Evolutionary conservation across 1,139 yeast species (phyloP).

Genomic region (Arxiozyma telluris): DNA sequence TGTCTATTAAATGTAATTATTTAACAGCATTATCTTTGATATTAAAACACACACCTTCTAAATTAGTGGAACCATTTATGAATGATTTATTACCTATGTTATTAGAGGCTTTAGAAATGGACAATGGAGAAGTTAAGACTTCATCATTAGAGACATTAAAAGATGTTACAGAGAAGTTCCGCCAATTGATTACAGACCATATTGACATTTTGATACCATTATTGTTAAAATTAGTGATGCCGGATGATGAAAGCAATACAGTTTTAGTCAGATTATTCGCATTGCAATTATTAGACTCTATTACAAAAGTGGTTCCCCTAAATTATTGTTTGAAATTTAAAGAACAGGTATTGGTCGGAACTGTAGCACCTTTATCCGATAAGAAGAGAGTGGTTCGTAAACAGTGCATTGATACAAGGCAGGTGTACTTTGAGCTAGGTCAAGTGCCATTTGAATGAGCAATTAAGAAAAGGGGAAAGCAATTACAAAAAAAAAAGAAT

Average conservation of each 20-base stretch:
- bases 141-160: constrained; percentile 52
- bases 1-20: constrained; percentile 38
- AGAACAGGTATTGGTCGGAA: constrained; percentile 39
- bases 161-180: constrained; percentile 46
- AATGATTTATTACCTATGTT: constrained; percentile 59
- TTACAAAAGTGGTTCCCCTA: constrained; percentile 36
- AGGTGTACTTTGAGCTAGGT: constrained; percentile 52
- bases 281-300: constrained; percentile 45
- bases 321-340: constrained; percentile 46
- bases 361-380: constrained; percentile 59
- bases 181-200: constrained; percentile 44
- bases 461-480: neutral
- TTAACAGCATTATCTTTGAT: constrained; percentile 60
- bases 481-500: too few species aligned
- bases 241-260: constrained; percentile 22
- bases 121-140: constrained; percentile 41
- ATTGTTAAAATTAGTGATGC: constrained; percentile 37
- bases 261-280: constrained; percentile 48
- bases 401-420: constrained; percentile 71
- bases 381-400: constrained; percentile 65
- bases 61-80: constrained; percentile 55
- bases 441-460: constrained; percentile 26
- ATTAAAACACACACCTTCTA: constrained; percentile 54
- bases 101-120: constrained; percentile 51
- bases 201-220: constrained; percentile 49